Evolutionary conservation across 352 stramenopile species (phyloP).

Genomic region (Chrysophaeum taylorii): DNA sequence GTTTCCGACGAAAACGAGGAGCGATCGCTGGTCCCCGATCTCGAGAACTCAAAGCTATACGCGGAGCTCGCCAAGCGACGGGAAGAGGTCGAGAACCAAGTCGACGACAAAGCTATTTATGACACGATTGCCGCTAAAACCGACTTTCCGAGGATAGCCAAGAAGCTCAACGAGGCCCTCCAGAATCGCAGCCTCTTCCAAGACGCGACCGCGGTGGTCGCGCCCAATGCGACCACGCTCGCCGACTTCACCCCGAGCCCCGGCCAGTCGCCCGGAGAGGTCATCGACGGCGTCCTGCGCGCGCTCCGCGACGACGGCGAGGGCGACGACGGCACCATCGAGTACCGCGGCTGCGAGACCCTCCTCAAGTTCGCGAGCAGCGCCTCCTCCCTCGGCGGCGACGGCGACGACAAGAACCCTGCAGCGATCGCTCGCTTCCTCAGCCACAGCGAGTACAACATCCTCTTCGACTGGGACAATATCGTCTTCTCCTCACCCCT

Average conservation of each 20-base stretch:
- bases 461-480: not conserved
- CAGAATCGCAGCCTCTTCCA: not conserved
- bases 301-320: not conserved
- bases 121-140: not conserved
- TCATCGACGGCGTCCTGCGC: not conserved
- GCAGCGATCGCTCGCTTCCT: not conserved
- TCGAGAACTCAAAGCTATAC: not conserved
- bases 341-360: not conserved
- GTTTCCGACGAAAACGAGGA: too few species aligned
- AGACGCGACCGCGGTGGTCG: not conserved
- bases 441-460: not conserved
- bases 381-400: not conserved
- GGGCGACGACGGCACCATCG: not conserved
- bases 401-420: too few species aligned
- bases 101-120: not conserved
- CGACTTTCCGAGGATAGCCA: not conserved
- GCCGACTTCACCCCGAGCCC: not conserved
- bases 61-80: not conserved
- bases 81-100: not conserved
- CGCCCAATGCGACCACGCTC: not conserved
- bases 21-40: too few species aligned
- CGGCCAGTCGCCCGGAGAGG: not conserved
- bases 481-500: not conserved
- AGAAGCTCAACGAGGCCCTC: constrained; percentile 1
- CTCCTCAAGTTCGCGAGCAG: not conserved